These are phyloP conservation scores for Fusarium albidum DNA, from an alignment of 2,329 filamentous ascomycete species.

Conservation along the genomic window DNA sequence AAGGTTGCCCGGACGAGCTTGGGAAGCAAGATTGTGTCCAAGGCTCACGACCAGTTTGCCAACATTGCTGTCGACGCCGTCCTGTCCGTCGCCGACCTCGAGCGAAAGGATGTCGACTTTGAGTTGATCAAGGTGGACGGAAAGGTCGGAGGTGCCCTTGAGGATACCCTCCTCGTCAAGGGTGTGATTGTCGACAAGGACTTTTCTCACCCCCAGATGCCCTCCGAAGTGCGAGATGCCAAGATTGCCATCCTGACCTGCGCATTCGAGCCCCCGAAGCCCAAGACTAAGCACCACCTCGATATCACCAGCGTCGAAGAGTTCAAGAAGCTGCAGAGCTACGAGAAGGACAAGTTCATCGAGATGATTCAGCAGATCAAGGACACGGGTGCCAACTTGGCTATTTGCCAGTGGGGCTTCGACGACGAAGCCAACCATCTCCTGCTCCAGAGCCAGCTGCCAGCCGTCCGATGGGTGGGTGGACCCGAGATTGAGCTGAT, in stretches of 20 bases:
- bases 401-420: conserved; percentile 99
- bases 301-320: conserved; percentile 97
- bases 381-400: conserved; percentile 94
- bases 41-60: conserved; percentile 97
- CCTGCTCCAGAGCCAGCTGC: conserved; percentile 93
- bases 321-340: conserved; percentile 96
- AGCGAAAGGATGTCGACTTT: conserved; percentile 97
- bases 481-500: conserved; percentile 98
- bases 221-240: conserved; percentile 90
- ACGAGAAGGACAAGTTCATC: conserved; percentile 94
- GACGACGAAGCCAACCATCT: conserved; percentile 99
- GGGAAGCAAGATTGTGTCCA: conserved; percentile 99
- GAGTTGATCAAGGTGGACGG: conserved; percentile 99
- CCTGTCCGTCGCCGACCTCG: conserved; percentile 92
- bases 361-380: conserved; percentile 99
- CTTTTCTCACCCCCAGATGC: conserved; percentile 99
- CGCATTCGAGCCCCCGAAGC: conserved; percentile 98
- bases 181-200: conserved; percentile 99
- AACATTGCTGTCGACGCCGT: conserved; percentile 98
- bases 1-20: conserved; percentile 96
- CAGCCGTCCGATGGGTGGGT: conserved; percentile 96
- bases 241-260: conserved; percentile 98
- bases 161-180: conserved; percentile 94
- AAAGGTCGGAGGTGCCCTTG: conserved; percentile 92
- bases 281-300: conserved; percentile 99